Evolutionary conservation across 345 rosid species (phyloP).

Genomic region (Citrus glauca): DNA sequence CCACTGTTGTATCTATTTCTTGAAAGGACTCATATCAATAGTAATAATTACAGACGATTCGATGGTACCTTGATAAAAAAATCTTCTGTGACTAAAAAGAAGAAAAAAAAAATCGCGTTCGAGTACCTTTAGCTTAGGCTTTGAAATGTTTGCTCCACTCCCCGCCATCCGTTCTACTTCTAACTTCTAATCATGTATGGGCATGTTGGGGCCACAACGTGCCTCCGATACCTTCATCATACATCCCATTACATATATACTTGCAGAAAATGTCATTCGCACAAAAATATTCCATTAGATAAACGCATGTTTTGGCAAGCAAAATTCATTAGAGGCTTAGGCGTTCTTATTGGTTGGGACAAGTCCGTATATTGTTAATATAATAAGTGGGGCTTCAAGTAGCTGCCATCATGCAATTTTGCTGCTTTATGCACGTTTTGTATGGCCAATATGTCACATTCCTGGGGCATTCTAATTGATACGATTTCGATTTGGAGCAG

Average conservation of each 20-base stretch:
- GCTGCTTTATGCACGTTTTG: conserved; percentile 1
- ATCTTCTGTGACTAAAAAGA: not conserved
- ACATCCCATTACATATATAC: not conserved
- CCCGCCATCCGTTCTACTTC: not conserved
- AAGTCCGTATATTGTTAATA: not conserved
- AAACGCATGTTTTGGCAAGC: not conserved
- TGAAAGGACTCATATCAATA: not conserved
- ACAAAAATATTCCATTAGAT: not conserved
- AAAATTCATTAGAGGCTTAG: not conserved
- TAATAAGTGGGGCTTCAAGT: not conserved
- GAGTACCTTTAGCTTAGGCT: not conserved
- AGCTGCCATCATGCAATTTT: not conserved
- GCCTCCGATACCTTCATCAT: not conserved
- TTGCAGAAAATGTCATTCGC: not conserved
- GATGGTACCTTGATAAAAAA: not conserved
- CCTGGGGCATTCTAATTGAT: not conserved
- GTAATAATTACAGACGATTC: not conserved
- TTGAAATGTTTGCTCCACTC: not conserved
- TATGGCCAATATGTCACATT: not conserved
- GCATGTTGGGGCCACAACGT: conserved; percentile 8
- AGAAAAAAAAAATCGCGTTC: not conserved
- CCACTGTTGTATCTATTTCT: not conserved
- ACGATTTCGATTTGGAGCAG: not conserved
- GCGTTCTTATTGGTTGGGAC: not conserved
- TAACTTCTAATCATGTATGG: conserved; percentile 11